A percentile compares a stretch with the other conserved stretches of the same genome.
Evolutionary conservation across 108 stramenopile genomes (phyloP).

Genomic region (Pseudonitzschia multiseries): DNA sequence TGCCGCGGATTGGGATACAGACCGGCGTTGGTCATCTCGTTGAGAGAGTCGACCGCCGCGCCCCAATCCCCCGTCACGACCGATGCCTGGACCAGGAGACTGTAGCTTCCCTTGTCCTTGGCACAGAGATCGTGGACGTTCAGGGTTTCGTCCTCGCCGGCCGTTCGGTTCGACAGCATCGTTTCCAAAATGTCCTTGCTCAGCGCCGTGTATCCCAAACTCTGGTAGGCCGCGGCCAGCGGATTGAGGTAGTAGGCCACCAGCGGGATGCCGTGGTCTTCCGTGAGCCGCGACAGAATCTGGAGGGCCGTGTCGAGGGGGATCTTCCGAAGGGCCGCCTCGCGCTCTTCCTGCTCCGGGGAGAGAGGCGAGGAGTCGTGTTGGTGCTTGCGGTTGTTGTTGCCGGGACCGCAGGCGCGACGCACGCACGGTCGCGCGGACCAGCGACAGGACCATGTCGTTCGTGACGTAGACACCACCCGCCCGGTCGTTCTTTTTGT

Average conservation of each 20-base stretch:
- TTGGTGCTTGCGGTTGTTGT: slow-evolving; percentile 10
- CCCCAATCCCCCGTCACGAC: slow-evolving; percentile 66
- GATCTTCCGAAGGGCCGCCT: slow-evolving; percentile 41
- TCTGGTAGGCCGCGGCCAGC: slow-evolving; percentile 61
- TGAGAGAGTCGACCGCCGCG: slow-evolving; percentile 60
- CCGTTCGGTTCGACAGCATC: slow-evolving; percentile 56
- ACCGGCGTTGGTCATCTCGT: slow-evolving; percentile 71
- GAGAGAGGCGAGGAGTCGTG: neutral
- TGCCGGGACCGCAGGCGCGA: slow-evolving; percentile 30
- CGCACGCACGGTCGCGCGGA: slow-evolving; percentile 59
- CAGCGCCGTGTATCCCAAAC: slow-evolving; percentile 46
- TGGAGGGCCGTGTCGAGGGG: slow-evolving; percentile 60
- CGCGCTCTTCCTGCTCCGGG: slow-evolving; percentile 22
- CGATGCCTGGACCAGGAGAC: slow-evolving; percentile 69
- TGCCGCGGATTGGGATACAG: slow-evolving; percentile 67
- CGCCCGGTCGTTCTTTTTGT: slow-evolving; percentile 5
- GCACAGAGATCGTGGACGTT: slow-evolving; percentile 57
- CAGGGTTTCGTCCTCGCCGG: slow-evolving; percentile 44
- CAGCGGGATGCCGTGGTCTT: slow-evolving; percentile 48
- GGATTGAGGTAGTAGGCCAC: slow-evolving; percentile 65
- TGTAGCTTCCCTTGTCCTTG: slow-evolving; percentile 75
- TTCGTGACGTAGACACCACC: slow-evolving; percentile 54
- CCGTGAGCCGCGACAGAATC: slow-evolving; percentile 45
- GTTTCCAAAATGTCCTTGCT: slow-evolving; percentile 48
- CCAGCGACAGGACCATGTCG: slow-evolving; percentile 61